These are phyloP conservation scores for Ophiognomonia clavigignenti-juglandacearum DNA, from an alignment of 2,329 filamentous ascomycete genomes.

Conservation along the genomic window DNA sequence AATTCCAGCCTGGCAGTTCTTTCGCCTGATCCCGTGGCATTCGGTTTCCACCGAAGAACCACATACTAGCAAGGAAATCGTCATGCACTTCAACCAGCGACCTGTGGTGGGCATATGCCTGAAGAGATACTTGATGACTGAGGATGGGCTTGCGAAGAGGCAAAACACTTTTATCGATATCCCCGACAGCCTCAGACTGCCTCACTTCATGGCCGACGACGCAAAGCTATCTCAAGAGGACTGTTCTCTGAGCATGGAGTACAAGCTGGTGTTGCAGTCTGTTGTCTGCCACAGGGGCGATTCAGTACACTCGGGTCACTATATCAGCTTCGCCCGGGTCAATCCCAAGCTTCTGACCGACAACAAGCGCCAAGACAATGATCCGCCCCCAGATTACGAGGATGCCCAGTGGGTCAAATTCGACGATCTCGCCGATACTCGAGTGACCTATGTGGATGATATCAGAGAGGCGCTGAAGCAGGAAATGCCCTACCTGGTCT, in stretches of 20 bases:
- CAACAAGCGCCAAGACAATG: slow-evolving; percentile 50
- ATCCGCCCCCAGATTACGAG: slow-evolving; percentile 60
- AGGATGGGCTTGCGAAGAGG: slow-evolving; percentile 62
- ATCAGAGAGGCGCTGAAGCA: slow-evolving; percentile 68
- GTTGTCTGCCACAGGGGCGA: slow-evolving; percentile 88
- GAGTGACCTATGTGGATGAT: slow-evolving; percentile 74
- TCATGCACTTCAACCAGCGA: slow-evolving; percentile 78
- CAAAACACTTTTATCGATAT: slow-evolving; percentile 88
- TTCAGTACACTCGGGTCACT: slow-evolving; percentile 84
- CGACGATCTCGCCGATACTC: slow-evolving; percentile 71
- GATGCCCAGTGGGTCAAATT: slow-evolving; percentile 84
- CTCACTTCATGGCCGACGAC: slow-evolving; percentile 82
- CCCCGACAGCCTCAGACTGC: slow-evolving; percentile 72
- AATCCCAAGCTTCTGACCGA: slow-evolving; percentile 58
- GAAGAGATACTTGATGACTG: slow-evolving; percentile 78
- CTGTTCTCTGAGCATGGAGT: slow-evolving; percentile 75
- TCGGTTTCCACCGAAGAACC: slow-evolving; percentile 53
- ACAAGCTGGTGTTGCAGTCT: slow-evolving; percentile 87
- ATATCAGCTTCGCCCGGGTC: slow-evolving; percentile 78
- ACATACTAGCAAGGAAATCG: slow-evolving; percentile 70
- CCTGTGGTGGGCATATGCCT: slow-evolving; percentile 90
- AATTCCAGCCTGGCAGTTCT: slow-evolving; percentile 97
- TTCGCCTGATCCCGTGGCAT: slow-evolving; percentile 91
- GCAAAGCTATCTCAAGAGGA: slow-evolving; percentile 53
- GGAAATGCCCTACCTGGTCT: slow-evolving; percentile 92